A percentile compares a stretch with the other conserved stretches of the same genome.
phyloP scores from a whole-genome alignment of 2,329 filamentous ascomycete species.

The Bipolaris sorokiniana region DNA sequence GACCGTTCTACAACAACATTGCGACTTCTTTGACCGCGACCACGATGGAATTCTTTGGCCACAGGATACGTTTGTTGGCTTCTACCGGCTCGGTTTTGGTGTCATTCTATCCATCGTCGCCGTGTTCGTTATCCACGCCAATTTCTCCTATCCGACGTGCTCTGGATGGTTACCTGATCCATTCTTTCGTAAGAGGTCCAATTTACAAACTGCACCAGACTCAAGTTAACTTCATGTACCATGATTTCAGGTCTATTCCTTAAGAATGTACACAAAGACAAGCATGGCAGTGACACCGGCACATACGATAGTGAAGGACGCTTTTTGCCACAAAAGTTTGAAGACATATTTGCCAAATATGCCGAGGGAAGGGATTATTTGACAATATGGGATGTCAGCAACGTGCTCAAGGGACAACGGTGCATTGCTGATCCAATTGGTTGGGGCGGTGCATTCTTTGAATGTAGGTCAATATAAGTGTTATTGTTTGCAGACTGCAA shows the following conservation, averaged over 20 bases:
- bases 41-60: constrained; percentile 23
- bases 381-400: constrained; percentile 15
- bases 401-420: constrained; percentile 22
- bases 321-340: constrained; percentile 22
- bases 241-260: constrained; percentile 16
- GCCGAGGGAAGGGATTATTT: constrained; percentile 21
- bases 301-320: constrained; percentile 25
- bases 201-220: neutral
- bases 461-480: constrained; percentile 15
- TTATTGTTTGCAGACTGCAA: neutral
- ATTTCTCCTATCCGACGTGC: constrained; percentile 15
- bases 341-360: constrained; percentile 27
- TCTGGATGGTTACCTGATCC: constrained; percentile 1
- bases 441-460: constrained; percentile 27
- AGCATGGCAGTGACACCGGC: constrained; percentile 27
- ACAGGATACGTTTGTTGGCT: constrained; percentile 27
- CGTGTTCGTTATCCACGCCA: neutral
- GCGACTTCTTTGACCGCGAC: constrained; percentile 28
- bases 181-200: neutral
- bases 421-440: constrained; percentile 27
- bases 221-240: neutral
- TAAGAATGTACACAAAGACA: constrained; percentile 21
- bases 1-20: constrained; percentile 15
- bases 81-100: constrained; percentile 22
- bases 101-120: neutral